Percentiles rank a stretch among this genome's conserved stretches.
These are phyloP conservation scores for Hypoxylon perforatum DNA, from an alignment of 495 filamentous ascomycete species.

Conservation along the genomic window DNA sequence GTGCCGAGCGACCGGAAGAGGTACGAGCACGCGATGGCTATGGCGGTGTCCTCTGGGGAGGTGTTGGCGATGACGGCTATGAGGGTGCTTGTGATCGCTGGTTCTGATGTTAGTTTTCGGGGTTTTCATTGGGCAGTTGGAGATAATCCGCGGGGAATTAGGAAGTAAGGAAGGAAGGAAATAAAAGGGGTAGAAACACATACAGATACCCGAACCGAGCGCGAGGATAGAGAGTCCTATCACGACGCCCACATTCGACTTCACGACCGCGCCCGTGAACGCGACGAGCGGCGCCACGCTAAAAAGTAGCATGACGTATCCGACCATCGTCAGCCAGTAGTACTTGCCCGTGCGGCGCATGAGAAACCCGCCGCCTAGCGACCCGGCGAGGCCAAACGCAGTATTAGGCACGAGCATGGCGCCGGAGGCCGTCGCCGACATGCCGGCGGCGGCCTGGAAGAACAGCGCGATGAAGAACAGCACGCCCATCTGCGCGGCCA, in stretches of 20 bases:
- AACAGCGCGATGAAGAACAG: conserved; percentile 84
- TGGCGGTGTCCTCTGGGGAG: conserved; percentile 73
- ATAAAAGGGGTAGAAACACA: conserved; percentile 13
- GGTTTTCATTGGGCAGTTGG: not conserved
- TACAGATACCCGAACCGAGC: conserved; percentile 42
- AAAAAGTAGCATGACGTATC: conserved; percentile 63
- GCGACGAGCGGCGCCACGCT: conserved; percentile 68
- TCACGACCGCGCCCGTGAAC: conserved; percentile 64
- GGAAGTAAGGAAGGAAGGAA: not conserved
- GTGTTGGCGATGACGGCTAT: conserved; percentile 74
- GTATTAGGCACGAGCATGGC: conserved; percentile 75
- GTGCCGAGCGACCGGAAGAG: conserved; percentile 87
- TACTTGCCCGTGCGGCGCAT: conserved; percentile 84
- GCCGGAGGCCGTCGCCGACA: conserved; percentile 73
- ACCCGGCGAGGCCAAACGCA: conserved; percentile 70
- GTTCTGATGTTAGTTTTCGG: conserved; percentile 42
- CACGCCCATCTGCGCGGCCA: conserved; percentile 71
- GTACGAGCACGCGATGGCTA: conserved; percentile 86
- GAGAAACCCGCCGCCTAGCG: conserved; percentile 72
- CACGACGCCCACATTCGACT: conserved; percentile 57
- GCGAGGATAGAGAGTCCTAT: conserved; percentile 59
- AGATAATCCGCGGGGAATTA: not conserved
- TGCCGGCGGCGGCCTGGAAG: conserved; percentile 78
- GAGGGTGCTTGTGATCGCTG: conserved; percentile 76
- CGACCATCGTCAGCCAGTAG: conserved; percentile 75